Evolutionary conservation across 257 asterid species (phyloP).

Genomic region (Petrea volubilis): DNA sequence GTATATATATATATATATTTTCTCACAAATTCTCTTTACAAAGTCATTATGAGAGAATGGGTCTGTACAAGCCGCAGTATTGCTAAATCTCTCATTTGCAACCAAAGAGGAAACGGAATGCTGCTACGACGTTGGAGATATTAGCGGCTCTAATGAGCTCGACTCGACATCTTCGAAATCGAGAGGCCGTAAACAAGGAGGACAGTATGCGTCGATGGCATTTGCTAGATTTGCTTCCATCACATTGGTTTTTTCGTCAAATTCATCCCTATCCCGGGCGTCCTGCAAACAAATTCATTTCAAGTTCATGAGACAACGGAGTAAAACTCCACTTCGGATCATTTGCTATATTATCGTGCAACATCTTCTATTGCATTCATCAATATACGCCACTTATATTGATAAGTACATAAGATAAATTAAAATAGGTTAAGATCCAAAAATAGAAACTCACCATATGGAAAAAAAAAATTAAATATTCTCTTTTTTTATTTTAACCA

Average conservation of each 20-base stretch:
- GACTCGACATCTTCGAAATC: constrained; percentile 50
- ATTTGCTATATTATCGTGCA: no score
- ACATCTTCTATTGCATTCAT: no score
- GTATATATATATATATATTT: background rate
- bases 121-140: constrained; percentile 29
- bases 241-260: constrained; percentile 55
- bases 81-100: background rate
- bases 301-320: no score
- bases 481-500: no score
- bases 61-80: background rate
- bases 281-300: constrained; percentile 64
- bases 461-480: no score
- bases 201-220: constrained; percentile 72
- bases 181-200: constrained; percentile 73
- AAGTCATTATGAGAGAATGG: background rate
- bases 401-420: no score
- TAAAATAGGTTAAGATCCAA: no score
- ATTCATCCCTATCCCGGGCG: constrained; percentile 77
- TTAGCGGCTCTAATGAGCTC: constrained; percentile 47
- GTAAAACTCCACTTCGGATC: no score
- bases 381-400: no score
- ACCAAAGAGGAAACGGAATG: constrained; percentile 6
- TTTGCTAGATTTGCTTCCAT: constrained; percentile 50
- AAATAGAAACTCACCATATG: no score
- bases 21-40: background rate